A percentile compares a stretch with the other conserved stretches of the same genome.
Evolutionary conservation across 306 rosid genomes (phyloP).

Genomic region (Dalbergia oliveri): DNA sequence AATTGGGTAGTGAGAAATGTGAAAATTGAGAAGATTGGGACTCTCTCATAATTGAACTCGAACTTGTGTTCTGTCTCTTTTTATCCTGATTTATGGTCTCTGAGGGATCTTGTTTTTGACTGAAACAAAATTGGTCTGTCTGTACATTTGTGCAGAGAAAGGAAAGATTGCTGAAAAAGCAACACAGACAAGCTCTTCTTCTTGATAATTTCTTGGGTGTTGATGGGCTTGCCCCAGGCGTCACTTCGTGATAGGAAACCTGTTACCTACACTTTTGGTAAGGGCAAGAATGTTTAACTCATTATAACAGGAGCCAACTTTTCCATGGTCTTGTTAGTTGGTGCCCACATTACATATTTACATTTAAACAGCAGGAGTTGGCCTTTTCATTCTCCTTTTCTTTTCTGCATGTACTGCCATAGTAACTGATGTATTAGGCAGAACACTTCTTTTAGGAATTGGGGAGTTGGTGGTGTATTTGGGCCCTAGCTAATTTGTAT

Average conservation of each 20-base stretch:
- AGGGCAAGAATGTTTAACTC: slow-evolving; percentile 44
- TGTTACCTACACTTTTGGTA: slow-evolving; percentile 95
- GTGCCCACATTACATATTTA: slow-evolving; percentile 18
- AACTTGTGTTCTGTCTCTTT: slow-evolving; percentile 2
- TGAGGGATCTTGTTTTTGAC: slow-evolving; percentile 27
- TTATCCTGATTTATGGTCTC: slow-evolving; percentile 26
- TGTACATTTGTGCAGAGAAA: slow-evolving; percentile 70
- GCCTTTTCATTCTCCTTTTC: slow-evolving; percentile 3
- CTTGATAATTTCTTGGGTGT: slow-evolving; percentile 77
- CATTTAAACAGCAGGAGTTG: slow-evolving; percentile 13
- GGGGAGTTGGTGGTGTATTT: slow-evolving; percentile 10
- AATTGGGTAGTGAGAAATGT: background rate
- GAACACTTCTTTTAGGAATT: background rate
- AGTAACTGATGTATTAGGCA: slow-evolving; percentile 9
- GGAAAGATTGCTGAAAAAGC: slow-evolving; percentile 88
- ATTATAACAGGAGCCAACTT: slow-evolving; percentile 14
- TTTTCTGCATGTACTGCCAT: background rate
- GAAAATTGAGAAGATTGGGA: slow-evolving; percentile 37
- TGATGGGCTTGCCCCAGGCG: slow-evolving; percentile 91
- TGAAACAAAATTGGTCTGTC: slow-evolving; percentile 27
- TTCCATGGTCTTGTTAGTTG: background rate
- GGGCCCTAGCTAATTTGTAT: slow-evolving; percentile 24
- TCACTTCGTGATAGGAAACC: slow-evolving; percentile 95
- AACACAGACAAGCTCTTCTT: slow-evolving; percentile 95
- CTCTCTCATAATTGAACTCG: background rate